A percentile compares a stretch with the other conserved stretches of the same genome.
Evolutionary conservation across 257 asterid species (phyloP).

Genomic region (Jasminum sambac): DNA sequence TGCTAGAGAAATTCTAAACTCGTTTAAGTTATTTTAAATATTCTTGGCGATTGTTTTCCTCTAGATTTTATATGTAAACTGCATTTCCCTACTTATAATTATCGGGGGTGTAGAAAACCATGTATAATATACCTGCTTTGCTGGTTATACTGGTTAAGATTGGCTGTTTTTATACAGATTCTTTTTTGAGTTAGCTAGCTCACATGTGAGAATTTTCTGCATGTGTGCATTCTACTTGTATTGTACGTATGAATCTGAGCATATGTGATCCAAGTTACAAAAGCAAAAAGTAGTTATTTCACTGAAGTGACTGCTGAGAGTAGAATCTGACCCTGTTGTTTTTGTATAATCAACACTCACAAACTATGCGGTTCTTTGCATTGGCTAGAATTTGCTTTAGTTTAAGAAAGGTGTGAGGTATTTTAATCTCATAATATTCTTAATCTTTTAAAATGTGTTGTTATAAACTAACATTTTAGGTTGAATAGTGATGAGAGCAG

Average conservation of each 20-base stretch:
- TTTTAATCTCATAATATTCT: neutral
- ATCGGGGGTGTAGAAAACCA: neutral
- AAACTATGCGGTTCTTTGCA: neutral
- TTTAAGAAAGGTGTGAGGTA: neutral
- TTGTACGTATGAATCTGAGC: neutral
- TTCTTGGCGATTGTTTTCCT: neutral
- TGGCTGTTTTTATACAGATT: neutral
- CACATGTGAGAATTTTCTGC: neutral
- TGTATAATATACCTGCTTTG: neutral
- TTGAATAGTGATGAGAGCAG: too few species aligned
- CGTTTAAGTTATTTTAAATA: neutral
- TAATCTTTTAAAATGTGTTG: neutral
- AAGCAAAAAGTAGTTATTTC: neutral
- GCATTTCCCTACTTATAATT: neutral
- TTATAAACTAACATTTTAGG: neutral
- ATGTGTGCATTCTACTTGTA: neutral
- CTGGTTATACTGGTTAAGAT: too few species aligned
- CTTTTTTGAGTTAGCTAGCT: neutral
- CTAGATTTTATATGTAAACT: too few species aligned
- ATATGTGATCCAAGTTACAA: neutral
- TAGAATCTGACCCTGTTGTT: neutral
- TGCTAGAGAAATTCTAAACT: neutral
- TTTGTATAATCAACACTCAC: neutral
- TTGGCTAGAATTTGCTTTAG: neutral
- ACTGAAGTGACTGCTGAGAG: neutral